These are phyloP conservation scores for Ceratobasidium sp. DNA, from an alignment of 1,284 basidiomycete species.

Conservation along the genomic window DNA sequence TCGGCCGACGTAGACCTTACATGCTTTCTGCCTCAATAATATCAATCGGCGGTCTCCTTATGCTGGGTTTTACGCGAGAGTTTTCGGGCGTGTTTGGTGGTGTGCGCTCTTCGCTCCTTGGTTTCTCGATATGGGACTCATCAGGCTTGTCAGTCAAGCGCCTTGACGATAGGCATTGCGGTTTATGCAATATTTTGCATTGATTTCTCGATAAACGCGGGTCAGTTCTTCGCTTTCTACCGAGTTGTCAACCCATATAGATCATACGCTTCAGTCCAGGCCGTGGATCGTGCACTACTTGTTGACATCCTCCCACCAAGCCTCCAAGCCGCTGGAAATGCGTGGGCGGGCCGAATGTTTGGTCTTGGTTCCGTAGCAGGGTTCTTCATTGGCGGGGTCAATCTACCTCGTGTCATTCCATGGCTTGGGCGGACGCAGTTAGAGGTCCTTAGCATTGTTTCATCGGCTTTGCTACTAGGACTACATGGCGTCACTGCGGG, in stretches of 20 bases:
- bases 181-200: slow-evolving; percentile 89
- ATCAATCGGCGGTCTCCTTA: slow-evolving; percentile 79
- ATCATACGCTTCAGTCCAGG: slow-evolving; percentile 69
- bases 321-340: slow-evolving; percentile 75
- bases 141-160: slow-evolving; percentile 65
- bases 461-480: slow-evolving; percentile 59
- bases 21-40: slow-evolving; percentile 81
- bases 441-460: slow-evolving; percentile 72
- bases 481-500: slow-evolving; percentile 56
- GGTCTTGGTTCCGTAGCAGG: slow-evolving; percentile 85
- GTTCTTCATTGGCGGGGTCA: slow-evolving; percentile 85
- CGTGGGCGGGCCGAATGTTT: slow-evolving; percentile 93
- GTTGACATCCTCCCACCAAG: slow-evolving; percentile 72
- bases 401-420: slow-evolving; percentile 74
- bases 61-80: slow-evolving; percentile 86
- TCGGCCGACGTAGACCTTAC: slow-evolving; percentile 87
- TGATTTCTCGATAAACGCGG: slow-evolving; percentile 93
- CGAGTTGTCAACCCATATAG: slow-evolving; percentile 1
- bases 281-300: slow-evolving; percentile 84
- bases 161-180: slow-evolving; percentile 81
- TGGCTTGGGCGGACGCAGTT: slow-evolving; percentile 83
- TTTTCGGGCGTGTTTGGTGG: slow-evolving; percentile 73
- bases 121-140: neutral
- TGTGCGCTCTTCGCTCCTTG: slow-evolving; percentile 19
- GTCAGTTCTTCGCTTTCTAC: slow-evolving; percentile 56